Evolutionary conservation across 345 rosid species (phyloP), one percentile per base, ranked within the genome.

Genomic region (Linum tenue): DNA sequence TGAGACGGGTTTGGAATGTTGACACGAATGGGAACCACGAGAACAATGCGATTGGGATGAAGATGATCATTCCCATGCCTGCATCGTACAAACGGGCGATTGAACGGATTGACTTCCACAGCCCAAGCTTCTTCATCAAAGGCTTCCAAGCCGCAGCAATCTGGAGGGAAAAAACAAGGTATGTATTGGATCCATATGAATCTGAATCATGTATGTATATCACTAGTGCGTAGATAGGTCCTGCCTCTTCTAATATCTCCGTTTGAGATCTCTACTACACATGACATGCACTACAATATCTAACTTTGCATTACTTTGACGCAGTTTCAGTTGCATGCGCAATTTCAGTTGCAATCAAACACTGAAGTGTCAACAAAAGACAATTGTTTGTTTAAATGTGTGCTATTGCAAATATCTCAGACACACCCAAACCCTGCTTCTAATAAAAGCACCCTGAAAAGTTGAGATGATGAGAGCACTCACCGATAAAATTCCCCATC

Each of bases 21-120:
- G 99, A 90, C 37, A 94, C 82, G 7, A 94, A 94, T 0, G 99
- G 99, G 81, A 94, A 94, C 97, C 97, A 94, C 1, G 99, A 89
- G 44, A 83, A 84, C 8, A 94, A 75, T 0, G 99, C 95, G 0
- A 94, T 70, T 0, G 97, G 96, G 12, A 94, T 70, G 71, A 94
- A 94, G 74, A 94, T 85, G 1, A 94, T 48, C 95, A 90, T 94
- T 60, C 99, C 99, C 97, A 94, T 90, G 48, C 89, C 86, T 1
- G 99, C 97, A 59, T 90, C 99, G 4, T 83, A 90, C 3, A 90
- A 84, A 10, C 96, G 85, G 2, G 89, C 96, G 2, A 94, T 71
- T n/a, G 99, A 88, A 1, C 99, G 92, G 31, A 88, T 16, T 0
- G 96, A 94, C 60, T 90, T 94, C 96, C 99, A 94, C 72, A 90